Percentiles rank a stretch among this genome's conserved stretches.
Evolutionary conservation across 345 rosid species (phyloP).

Genomic region (Corymbia maculata): DNA sequence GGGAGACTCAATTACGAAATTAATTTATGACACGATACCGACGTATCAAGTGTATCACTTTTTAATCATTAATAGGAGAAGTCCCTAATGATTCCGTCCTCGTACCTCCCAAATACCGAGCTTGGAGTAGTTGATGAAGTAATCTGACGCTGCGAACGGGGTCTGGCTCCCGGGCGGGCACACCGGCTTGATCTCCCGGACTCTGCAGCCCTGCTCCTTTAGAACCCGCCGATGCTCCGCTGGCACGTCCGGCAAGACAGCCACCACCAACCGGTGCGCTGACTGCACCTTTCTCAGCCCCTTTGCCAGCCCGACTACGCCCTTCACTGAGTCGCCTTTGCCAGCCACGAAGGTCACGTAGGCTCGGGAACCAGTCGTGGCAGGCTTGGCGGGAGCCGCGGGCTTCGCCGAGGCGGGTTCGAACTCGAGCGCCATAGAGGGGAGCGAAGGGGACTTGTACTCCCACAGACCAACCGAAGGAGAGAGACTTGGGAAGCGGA

Average conservation of each 20-base stretch:
- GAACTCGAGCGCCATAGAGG: no score
- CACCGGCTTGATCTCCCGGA: rapidly evolving
- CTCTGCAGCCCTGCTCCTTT: background rate
- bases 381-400: background rate
- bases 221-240: background rate
- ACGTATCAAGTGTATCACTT: no score
- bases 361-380: rapidly evolving
- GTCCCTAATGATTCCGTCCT: background rate
- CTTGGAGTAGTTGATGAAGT: background rate
- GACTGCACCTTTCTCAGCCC: background rate
- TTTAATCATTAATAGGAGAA: background rate
- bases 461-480: no score
- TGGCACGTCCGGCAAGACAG: background rate
- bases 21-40: background rate
- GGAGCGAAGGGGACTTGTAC: no score
- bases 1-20: background rate
- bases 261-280: rapidly evolving
- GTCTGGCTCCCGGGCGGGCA: rapidly evolving
- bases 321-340: background rate
- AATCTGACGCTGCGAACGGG: background rate
- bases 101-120: background rate
- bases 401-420: no score
- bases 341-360: rapidly evolving
- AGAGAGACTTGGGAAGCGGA: no score
- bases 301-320: background rate